Base-by-base conservation (phyloP, 2,329 filamentous ascomycete species). In the Venturia aucupariae region DNA sequence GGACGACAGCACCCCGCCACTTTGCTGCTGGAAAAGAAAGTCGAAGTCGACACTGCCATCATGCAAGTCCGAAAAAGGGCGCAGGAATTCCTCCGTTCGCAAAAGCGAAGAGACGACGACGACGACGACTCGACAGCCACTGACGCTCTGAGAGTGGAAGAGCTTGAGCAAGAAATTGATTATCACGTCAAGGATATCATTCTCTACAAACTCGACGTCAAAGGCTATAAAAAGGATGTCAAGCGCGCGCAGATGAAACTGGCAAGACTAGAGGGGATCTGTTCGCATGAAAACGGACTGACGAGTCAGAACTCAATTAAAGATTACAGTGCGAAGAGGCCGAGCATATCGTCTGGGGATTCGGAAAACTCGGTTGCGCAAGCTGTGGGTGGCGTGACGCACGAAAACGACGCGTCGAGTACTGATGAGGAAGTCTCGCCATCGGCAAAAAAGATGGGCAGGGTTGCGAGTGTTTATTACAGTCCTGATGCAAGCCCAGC, bases 201-300 rank as follows among this genome's bases (percentile, higher is more conserved):
- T 30, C 73, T 78, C 61, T 80, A 79, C 71, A 81, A 80, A 68
- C 73, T 80, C 38, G 79, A 82, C 62, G 73, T 80, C 62, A 75
- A 74, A 62, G 76, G 76, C 19, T 81, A 80, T 70, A 79, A 76
- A 67, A 74, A 75, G 61, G 72, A 75, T 39, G 67, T 75, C 19
- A 65, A 65, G 44, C 59, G 63, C 38, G 63, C 55, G 5, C 35
- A 64, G 38, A 46, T 22, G 7, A 64, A 61, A 24, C 13, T 64
- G 13, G 35, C 15, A 17, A 38, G 42, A 54, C 42, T 62, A 7
- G 44, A 46, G 41, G 61, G 6, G 24, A 32, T 27, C 13, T 8
- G 5, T 44, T n/a, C 38, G 4, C 59, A 60, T 24, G 15, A n/a
- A 6, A 42, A 42, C 17, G 41, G 38, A 41, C 44, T 60, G n/a